Base-by-base conservation (phyloP, 2,329 filamentous ascomycete species). In the Diplodia corticola region DNA sequence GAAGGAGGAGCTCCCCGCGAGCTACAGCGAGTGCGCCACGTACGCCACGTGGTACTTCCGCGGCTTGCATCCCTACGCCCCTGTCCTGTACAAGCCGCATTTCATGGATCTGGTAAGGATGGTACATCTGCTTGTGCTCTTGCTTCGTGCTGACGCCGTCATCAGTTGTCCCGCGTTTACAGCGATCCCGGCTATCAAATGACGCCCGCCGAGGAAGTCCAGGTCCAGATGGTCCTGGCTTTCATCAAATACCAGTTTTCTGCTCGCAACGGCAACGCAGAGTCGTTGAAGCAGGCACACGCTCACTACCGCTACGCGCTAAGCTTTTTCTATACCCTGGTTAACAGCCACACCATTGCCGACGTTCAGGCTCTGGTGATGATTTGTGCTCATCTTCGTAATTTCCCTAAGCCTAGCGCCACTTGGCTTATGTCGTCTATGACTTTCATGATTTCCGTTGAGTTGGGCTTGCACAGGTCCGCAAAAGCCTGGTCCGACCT, bases 161-260 rank as follows among this genome's bases (percentile, higher is more conserved):
- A 22, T 63, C 40, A 69, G 67, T 53, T 63, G 26, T 48, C 55
- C 12, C 83, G 86, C 67, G 85, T 92, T 64, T 93, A 93, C 73
- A 88, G 92, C 71, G 89, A 93, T 63, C 82, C 85, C 17, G 80
- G 75, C 64, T 91, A 89, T 74, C 80, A 84, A 60, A 85, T 90
- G 0, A 84, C 85, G 0, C 76, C 85, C 0, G 84, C 90, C 1
- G 88, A 95, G 73, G 83, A 84, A 1, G 89, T 91, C 48, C 86
- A 87, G 66, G 83, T 93, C 0, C 90, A 94, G 76, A 91, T 93
- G 87, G 85, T 95, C 49, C 88, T 95, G 67, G 89, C 91, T 12
- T 88, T 88, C 59, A 90, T 94, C 71, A 88, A 89, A 73, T 92
- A 90, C 70, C 91, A 96, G 71, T 91, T 88, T 67, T 89, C 89